Conservation (phyloP, 345 rosid genomes). For the Linum lewisii region DNA sequence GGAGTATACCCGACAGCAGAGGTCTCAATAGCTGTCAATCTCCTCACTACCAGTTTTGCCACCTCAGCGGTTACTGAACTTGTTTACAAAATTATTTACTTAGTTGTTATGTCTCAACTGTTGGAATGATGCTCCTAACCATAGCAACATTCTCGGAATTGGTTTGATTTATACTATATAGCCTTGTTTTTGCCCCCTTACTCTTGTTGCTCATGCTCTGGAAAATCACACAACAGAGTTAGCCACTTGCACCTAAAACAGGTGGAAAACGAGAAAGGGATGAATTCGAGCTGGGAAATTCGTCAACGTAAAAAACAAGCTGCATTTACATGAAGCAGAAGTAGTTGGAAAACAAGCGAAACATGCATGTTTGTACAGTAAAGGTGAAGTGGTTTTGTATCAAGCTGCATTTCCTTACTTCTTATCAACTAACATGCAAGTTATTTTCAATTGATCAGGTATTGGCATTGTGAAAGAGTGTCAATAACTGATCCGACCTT, state of each 20-base stretch:
- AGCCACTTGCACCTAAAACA: slow-evolving; percentile 10
- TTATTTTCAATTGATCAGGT: too few relatives aligned
- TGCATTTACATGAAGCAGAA: background rate
- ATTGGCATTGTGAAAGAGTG: background rate
- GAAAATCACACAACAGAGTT: background rate
- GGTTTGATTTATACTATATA: background rate
- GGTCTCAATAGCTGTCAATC: slow-evolving; percentile 30
- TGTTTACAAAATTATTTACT: too few relatives aligned
- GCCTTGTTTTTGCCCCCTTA: background rate
- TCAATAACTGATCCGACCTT: background rate
- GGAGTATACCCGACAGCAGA: slow-evolving; percentile 95
- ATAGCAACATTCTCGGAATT: background rate
- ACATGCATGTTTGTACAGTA: slow-evolving; percentile 14
- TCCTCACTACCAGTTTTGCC: background rate
- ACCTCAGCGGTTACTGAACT: background rate
- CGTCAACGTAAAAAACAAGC: background rate
- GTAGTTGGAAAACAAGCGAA: background rate
- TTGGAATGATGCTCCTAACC: too few relatives aligned
- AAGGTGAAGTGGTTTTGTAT: slow-evolving; percentile 11
- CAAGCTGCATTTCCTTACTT: too few relatives aligned
- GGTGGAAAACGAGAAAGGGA: slow-evolving; percentile 23
- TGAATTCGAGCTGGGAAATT: background rate
- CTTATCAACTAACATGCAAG: too few relatives aligned
- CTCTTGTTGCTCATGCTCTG: background rate
- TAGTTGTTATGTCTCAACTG: too few relatives aligned